phyloP scores from a whole-genome alignment of 257 asterid genomes.

The Lantana camara region DNA sequence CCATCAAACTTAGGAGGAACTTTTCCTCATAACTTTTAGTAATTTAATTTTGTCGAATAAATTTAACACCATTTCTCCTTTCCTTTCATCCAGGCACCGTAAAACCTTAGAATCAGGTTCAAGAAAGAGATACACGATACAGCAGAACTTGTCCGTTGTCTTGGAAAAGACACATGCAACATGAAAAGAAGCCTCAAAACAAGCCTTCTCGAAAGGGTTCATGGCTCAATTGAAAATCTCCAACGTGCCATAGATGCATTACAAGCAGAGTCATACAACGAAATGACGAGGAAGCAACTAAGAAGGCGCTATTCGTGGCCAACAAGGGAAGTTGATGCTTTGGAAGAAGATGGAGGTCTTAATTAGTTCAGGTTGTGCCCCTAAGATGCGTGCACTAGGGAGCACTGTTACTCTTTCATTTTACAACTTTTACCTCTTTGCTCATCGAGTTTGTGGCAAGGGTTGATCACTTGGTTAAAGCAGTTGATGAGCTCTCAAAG shows the following conservation, averaged over 20 bases:
- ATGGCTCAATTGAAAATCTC: constrained; percentile 49
- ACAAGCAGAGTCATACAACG: constrained; percentile 46
- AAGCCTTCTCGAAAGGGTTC: constrained; percentile 48
- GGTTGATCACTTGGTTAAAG: constrained; percentile 71
- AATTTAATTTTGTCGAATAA: no score
- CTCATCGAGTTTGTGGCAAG: constrained; percentile 71
- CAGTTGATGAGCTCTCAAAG: constrained; percentile 61
- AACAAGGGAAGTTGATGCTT: constrained; percentile 57
- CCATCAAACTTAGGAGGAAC: no score
- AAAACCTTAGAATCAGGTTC: constrained; percentile 54
- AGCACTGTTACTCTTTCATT: constrained; percentile 57
- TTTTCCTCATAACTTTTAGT: no score
- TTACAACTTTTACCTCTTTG: constrained; percentile 63
- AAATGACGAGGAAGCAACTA: constrained; percentile 59
- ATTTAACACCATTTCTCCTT: no score
- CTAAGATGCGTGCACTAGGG: constrained; percentile 53
- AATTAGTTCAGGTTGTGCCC: constrained; percentile 34
- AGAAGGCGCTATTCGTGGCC: constrained; percentile 72
- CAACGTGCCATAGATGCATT: constrained; percentile 49
- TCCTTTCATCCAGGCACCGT: constrained; percentile 50
- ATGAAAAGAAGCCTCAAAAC: constrained; percentile 51
- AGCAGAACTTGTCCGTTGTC: constrained; percentile 49
- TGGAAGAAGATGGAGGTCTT: constrained; percentile 47
- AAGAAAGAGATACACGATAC: constrained; percentile 65
- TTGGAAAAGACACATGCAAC: constrained; percentile 51